These are phyloP conservation scores for Corylus americana DNA, from an alignment of 306 rosid species.

Conservation along the genomic window DNA sequence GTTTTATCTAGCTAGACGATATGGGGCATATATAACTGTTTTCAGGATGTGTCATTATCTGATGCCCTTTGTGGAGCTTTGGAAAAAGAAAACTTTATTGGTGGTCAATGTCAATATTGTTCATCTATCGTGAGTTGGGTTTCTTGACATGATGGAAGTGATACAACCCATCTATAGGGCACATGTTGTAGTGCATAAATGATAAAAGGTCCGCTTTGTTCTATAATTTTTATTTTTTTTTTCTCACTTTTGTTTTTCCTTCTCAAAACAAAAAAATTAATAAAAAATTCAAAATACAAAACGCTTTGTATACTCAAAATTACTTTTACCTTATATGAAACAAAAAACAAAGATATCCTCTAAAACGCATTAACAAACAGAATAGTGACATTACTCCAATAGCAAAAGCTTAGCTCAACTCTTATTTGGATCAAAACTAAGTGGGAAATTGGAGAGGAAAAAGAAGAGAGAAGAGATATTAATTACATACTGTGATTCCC, in stretches of 20 bases:
- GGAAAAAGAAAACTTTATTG: background rate
- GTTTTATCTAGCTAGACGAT: conserved; percentile 3
- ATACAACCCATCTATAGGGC: conserved; percentile 20
- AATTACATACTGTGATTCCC: conserved; percentile 65
- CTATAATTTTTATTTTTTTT: too few relatives aligned
- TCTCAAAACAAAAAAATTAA: too few relatives aligned
- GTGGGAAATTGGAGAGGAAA: conserved; percentile 1
- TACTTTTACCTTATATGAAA: too few relatives aligned
- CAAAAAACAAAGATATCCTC: too few relatives aligned
- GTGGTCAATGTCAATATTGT: conserved; percentile 14
- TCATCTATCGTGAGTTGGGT: conserved; percentile 15
- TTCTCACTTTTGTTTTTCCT: too few relatives aligned
- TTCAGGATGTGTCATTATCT: background rate
- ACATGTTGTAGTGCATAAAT: conserved; percentile 20
- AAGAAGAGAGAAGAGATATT: background rate
- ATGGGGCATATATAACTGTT: conserved; percentile 6
- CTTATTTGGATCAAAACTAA: background rate
- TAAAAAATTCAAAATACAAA: too few relatives aligned
- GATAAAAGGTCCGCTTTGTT: background rate
- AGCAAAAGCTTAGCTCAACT: background rate
- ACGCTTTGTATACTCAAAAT: too few relatives aligned
- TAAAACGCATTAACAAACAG: too few relatives aligned
- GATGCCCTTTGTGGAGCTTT: background rate
- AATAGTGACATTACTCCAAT: conserved; percentile 2
- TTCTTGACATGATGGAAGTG: conserved; percentile 13